A percentile compares a stretch with the other conserved stretches of the same genome.
phyloP scores from a whole-genome alignment of 2,329 filamentous ascomycete species.

The Exophiala sp. region DNA sequence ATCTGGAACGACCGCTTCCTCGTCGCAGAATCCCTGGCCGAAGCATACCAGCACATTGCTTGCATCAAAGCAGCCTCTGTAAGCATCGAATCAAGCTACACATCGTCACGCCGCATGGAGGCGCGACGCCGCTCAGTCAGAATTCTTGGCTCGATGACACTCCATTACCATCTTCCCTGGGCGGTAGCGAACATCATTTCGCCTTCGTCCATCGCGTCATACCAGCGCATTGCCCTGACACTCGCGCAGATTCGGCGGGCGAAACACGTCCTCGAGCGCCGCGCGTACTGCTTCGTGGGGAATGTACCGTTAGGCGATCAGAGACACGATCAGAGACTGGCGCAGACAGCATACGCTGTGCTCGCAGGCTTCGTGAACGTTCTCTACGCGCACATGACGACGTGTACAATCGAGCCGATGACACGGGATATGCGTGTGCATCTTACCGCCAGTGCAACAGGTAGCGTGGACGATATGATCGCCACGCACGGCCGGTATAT shows the following conservation, averaged over 20 bases:
- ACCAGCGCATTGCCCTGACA: conserved; percentile 71
- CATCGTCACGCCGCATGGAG: conserved; percentile 42
- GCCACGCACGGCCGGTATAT: conserved; percentile 63
- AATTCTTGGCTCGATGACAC: conserved; percentile 59
- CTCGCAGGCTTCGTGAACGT: conserved; percentile 75
- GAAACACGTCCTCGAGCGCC: conserved; percentile 60
- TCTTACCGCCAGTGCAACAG: conserved; percentile 59
- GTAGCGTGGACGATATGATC: conserved; percentile 80
- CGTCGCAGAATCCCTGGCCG: conserved; percentile 72
- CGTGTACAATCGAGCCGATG: conserved; percentile 64
- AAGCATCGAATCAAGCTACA: conserved; percentile 51
- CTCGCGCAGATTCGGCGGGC: conserved; percentile 75
- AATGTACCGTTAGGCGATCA: conserved; percentile 32
- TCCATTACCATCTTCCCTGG: conserved; percentile 67
- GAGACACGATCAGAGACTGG: conserved; percentile 11
- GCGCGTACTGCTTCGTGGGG: conserved; percentile 36
- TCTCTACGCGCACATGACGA: conserved; percentile 71
- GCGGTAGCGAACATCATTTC: conserved; percentile 69
- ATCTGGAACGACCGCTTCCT: conserved; percentile 79
- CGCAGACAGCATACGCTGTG: conserved; percentile 56
- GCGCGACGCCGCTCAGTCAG: conserved; percentile 58
- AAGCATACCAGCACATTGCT: conserved; percentile 57
- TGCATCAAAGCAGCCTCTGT: conserved; percentile 61
- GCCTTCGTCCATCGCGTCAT: conserved; percentile 59
- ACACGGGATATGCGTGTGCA: conserved; percentile 54